Conservation (phyloP, 1,284 basidiomycete genomes). For the Ustilago xerochloae region DNA sequence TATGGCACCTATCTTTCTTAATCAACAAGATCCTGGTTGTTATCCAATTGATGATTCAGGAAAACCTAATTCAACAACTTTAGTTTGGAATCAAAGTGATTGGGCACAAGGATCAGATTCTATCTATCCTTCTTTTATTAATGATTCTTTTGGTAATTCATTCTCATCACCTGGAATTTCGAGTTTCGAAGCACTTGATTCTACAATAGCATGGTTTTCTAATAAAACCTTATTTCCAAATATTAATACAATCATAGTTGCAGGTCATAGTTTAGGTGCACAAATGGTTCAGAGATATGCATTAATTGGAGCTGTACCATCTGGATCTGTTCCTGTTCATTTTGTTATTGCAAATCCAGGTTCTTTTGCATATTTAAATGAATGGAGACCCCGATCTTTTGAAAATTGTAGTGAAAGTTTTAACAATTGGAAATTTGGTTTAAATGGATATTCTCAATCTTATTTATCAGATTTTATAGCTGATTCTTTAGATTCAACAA, state of each 20-base stretch:
- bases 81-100: conserved; percentile 33
- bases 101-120: conserved; percentile 54
- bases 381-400: conserved; percentile 30
- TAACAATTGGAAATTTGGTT: conserved; percentile 54
- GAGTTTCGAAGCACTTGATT: conserved; percentile 50
- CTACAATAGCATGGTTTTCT: conserved; percentile 33
- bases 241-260: conserved; percentile 53
- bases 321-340: conserved; percentile 43
- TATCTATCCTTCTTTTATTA: conserved; percentile 26
- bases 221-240: conserved; percentile 45
- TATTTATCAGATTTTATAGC: conserved; percentile 49
- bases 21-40: conserved; percentile 41
- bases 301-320: conserved; percentile 45
- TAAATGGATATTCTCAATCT: conserved; percentile 35
- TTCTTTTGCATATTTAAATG: conserved; percentile 44
- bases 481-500: conserved; percentile 35
- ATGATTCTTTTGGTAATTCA: conserved; percentile 9
- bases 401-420: conserved; percentile 33
- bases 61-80: conserved; percentile 28
- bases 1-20: conserved; percentile 54
- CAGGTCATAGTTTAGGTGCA: conserved; percentile 48
- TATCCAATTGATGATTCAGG: conserved; percentile 34
- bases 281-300: conserved; percentile 57
- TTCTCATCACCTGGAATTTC: conserved; percentile 34
- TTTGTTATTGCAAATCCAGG: conserved; percentile 58